phyloP scores from a whole-genome alignment of 345 rosid genomes.

The Salix udensis region DNA sequence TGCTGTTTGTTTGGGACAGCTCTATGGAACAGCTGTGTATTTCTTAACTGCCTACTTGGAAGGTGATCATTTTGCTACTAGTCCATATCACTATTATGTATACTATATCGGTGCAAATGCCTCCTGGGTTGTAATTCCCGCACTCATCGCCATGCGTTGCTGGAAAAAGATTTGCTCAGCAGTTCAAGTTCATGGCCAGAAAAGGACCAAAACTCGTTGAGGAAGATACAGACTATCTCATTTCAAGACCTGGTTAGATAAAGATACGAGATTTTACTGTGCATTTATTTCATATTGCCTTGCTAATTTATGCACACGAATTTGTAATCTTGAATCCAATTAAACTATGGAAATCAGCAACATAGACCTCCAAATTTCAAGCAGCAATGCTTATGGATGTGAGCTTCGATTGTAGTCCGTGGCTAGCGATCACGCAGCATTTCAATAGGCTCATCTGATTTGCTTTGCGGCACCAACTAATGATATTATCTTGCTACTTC shows the following conservation, averaged over 20 bases:
- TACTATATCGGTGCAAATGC: constrained; percentile 69
- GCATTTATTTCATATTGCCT: neutral
- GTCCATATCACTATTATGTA: constrained; percentile 53
- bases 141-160: constrained; percentile 54
- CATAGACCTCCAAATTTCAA: neutral
- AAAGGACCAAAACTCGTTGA: constrained; percentile 48
- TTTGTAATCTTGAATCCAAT: constrained; percentile 4
- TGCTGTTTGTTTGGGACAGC: constrained; percentile 79
- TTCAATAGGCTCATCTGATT: neutral
- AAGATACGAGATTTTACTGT: neutral
- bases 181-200: constrained; percentile 34
- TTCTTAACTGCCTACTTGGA: constrained; percentile 75
- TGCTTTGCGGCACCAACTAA: neutral
- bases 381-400: neutral
- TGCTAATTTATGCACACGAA: neutral
- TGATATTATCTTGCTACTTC: neutral
- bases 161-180: constrained; percentile 74
- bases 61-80: constrained; percentile 74
- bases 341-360: neutral
- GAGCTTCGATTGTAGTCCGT: neutral
- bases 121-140: constrained; percentile 72
- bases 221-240: neutral
- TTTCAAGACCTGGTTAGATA: neutral
- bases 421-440: neutral
- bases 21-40: constrained; percentile 79